phyloP scores from a whole-genome alignment of 192 early-diverging fungal genomes.

The Fimicolochytrium jonesii region DNA sequence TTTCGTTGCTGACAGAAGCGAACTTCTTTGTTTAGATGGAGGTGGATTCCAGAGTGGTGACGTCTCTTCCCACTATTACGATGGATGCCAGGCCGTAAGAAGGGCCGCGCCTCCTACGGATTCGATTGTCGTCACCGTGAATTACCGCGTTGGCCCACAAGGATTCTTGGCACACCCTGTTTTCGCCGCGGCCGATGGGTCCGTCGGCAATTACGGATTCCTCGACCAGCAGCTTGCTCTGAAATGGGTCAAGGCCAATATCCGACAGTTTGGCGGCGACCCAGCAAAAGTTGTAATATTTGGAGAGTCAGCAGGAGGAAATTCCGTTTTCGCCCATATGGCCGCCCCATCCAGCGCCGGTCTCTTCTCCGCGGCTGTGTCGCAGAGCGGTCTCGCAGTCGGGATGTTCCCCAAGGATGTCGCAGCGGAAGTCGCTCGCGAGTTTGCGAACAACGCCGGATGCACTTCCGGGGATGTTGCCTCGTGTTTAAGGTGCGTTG shows the following conservation, averaged over 20 bases:
- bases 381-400: constrained; percentile 27
- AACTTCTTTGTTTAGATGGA: no score
- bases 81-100: constrained; percentile 34
- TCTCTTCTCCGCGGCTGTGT: constrained; percentile 36
- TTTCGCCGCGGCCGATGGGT: constrained; percentile 12
- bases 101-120: constrained; percentile 15
- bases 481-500: neutral
- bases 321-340: constrained; percentile 38
- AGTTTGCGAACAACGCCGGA: neutral
- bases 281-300: constrained; percentile 43
- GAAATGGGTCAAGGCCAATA: constrained; percentile 52
- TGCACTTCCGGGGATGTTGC: neutral
- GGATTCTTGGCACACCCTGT: constrained; percentile 41
- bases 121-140: constrained; percentile 46
- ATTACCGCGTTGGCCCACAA: constrained; percentile 56
- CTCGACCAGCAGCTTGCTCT: constrained; percentile 53
- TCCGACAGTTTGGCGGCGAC: constrained; percentile 53
- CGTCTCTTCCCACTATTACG: constrained; percentile 28
- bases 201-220: constrained; percentile 44
- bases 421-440: neutral
- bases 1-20: no score
- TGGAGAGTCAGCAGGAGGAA: constrained; percentile 50
- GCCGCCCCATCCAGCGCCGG: constrained; percentile 14
- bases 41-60: constrained; percentile 49
- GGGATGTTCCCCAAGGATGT: neutral